These are phyloP conservation scores for Coemansia sp. DNA, from an alignment of 192 early-diverging fungal species.

Conservation along the genomic window DNA sequence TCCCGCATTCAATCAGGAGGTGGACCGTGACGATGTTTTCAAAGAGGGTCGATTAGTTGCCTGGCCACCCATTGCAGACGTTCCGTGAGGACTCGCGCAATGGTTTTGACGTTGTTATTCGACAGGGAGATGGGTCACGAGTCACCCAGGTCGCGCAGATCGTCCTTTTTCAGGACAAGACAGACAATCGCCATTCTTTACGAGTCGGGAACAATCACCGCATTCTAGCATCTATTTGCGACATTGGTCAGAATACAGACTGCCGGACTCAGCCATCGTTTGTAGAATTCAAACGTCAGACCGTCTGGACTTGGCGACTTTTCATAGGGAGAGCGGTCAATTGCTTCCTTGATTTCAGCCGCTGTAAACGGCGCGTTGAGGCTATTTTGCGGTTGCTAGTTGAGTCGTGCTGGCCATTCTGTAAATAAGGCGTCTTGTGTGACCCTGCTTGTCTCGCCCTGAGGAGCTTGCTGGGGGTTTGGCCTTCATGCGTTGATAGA, in stretches of 20 bases:
- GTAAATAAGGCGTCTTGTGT: neutral
- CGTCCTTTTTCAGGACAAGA: slow-evolving; percentile 10
- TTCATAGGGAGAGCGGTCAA: neutral
- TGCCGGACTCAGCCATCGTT: neutral
- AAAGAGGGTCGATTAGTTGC: neutral
- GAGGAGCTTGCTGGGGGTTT: too few relatives aligned
- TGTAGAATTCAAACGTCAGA: neutral
- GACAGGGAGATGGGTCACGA: slow-evolving; percentile 7
- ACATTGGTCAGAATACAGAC: neutral
- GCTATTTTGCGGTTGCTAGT: neutral
- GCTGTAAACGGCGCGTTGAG: neutral
- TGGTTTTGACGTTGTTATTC: slow-evolving; percentile 4
- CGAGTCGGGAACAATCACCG: neutral
- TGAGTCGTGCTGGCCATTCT: neutral
- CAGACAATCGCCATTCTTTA: neutral
- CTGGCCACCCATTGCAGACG: neutral
- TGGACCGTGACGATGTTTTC: slow-evolving; percentile 4
- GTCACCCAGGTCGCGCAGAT: slow-evolving; percentile 3
- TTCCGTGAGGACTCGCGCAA: neutral
- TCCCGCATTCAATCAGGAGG: neutral
- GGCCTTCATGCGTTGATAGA: too few relatives aligned
- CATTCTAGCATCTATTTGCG: neutral
- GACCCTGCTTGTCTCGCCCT: neutral
- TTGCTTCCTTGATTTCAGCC: neutral
- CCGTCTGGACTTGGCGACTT: slow-evolving; percentile 3